Percentiles rank a stretch among this genome's conserved stretches.
Evolutionary conservation across 495 filamentous ascomycete species (phyloP).

Genomic region (Parachaetomium inaequale): DNA sequence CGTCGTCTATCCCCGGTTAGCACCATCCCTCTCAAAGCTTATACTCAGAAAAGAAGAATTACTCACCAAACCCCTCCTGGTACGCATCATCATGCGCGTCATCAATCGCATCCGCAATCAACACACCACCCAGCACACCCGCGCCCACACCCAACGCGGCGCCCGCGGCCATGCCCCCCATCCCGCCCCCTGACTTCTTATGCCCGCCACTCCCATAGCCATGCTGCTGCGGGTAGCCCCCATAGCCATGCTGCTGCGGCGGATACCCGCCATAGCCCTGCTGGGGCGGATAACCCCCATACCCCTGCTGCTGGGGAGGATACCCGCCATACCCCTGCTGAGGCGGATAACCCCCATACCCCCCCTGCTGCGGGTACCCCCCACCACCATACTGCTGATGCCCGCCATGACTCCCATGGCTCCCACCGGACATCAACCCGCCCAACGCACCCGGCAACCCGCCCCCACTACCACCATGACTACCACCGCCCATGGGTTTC

Average conservation of each 20-base stretch:
- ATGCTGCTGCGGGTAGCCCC: conserved; percentile 19
- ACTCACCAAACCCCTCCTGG: conserved; percentile 42
- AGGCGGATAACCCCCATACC: conserved; percentile 30
- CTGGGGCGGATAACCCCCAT: conserved; percentile 30
- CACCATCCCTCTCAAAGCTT: neutral
- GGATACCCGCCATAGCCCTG: conserved; percentile 36
- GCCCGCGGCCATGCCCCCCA: conserved; percentile 62
- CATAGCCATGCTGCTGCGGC: conserved; percentile 23
- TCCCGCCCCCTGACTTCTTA: conserved; percentile 35
- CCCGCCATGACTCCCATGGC: conserved; percentile 15
- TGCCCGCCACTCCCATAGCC: conserved; percentile 22
- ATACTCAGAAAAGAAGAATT: neutral
- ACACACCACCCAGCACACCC: conserved; percentile 66
- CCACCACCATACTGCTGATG: conserved; percentile 25
- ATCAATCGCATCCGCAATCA: conserved; percentile 63
- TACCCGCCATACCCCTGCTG: conserved; percentile 26
- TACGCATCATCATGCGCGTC: conserved; percentile 55
- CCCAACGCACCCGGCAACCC: conserved; percentile 16
- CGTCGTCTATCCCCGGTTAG: conserved; percentile 39
- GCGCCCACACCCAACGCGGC: conserved; percentile 75
- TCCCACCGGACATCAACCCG: conserved; percentile 13
- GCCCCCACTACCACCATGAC: conserved; percentile 15
- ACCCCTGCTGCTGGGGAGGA: conserved; percentile 34
- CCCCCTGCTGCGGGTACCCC: conserved; percentile 27
- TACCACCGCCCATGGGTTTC: conserved; percentile 21